Conservation (phyloP, 2,329 filamentous ascomycete species). For the Colletotrichum tamarilloi region DNA sequence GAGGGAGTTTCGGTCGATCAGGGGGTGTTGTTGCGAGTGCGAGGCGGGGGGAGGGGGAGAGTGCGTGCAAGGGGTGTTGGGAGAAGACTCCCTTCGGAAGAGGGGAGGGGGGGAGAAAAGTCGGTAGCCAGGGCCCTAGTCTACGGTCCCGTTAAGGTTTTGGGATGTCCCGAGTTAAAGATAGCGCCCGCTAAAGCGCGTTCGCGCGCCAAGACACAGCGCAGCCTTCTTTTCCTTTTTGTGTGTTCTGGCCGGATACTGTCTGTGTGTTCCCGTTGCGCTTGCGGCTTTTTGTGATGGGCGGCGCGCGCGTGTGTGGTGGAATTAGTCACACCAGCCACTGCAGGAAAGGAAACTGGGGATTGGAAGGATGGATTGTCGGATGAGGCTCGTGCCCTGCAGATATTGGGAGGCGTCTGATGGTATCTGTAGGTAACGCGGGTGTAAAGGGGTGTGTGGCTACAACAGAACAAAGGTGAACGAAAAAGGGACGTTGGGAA, state of each 20-base stretch:
- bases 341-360: background rate
- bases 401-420: background rate
- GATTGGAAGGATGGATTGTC: background rate
- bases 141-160: constrained; percentile 33
- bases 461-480: background rate
- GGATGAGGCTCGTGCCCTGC: constrained; percentile 17
- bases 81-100: background rate
- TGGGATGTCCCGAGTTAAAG: constrained; percentile 2
- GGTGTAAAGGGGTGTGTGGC: constrained; percentile 12
- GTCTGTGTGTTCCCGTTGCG: background rate
- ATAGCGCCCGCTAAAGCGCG: constrained; percentile 12
- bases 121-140: constrained; percentile 19
- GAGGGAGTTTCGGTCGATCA: background rate
- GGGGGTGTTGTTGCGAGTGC: background rate
- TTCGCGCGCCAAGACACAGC: background rate
- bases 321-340: background rate
- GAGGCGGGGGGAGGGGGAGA: background rate
- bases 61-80: background rate
- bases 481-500: background rate
- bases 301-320: background rate
- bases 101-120: background rate
- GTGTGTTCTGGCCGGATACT: too few species aligned
- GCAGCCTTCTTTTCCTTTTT: background rate
- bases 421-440: background rate
- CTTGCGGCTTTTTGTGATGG: background rate